Conservation (phyloP, 2,329 filamentous ascomycete species). For the Penicillium paneum region DNA sequence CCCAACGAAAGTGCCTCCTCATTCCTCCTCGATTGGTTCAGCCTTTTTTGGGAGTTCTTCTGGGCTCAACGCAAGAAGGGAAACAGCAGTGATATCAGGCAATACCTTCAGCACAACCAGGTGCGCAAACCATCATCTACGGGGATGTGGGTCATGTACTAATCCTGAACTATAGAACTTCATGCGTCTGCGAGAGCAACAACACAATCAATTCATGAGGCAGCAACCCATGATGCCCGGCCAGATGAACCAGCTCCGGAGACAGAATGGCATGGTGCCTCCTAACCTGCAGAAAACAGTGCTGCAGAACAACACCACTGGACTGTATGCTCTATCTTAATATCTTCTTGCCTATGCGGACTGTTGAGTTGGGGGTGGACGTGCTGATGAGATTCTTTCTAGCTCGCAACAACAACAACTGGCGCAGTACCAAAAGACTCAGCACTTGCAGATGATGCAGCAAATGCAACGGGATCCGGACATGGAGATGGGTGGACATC, state of each 20-base stretch:
- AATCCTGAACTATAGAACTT: constrained; percentile 50
- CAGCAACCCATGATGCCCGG: constrained; percentile 61
- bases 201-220: constrained; percentile 74
- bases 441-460: constrained; percentile 60
- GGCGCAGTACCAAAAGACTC: constrained; percentile 63
- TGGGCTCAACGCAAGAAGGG: constrained; percentile 73
- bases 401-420: constrained; percentile 60
- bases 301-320: constrained; percentile 65
- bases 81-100: constrained; percentile 60
- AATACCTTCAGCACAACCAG: constrained; percentile 80
- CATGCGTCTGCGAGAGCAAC: constrained; percentile 68
- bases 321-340: constrained; percentile 35
- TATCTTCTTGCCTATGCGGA: constrained; percentile 1
- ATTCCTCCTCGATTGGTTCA: constrained; percentile 97
- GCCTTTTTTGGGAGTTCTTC: constrained; percentile 95
- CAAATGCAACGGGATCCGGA: constrained; percentile 85
- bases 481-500: constrained; percentile 78
- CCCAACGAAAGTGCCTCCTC: constrained; percentile 65
- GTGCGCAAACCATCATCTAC: constrained; percentile 46
- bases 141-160: constrained; percentile 12
- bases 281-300: constrained; percentile 65
- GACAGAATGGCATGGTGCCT: constrained; percentile 36
- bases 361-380: constrained; percentile 2
- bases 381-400: constrained; percentile 22
- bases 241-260: constrained; percentile 56